Percentiles rank a stretch among this genome's conserved stretches.
Evolutionary conservation across 2,329 filamentous ascomycete species (phyloP).

Genomic region (Cytospora paraplurivora): DNA sequence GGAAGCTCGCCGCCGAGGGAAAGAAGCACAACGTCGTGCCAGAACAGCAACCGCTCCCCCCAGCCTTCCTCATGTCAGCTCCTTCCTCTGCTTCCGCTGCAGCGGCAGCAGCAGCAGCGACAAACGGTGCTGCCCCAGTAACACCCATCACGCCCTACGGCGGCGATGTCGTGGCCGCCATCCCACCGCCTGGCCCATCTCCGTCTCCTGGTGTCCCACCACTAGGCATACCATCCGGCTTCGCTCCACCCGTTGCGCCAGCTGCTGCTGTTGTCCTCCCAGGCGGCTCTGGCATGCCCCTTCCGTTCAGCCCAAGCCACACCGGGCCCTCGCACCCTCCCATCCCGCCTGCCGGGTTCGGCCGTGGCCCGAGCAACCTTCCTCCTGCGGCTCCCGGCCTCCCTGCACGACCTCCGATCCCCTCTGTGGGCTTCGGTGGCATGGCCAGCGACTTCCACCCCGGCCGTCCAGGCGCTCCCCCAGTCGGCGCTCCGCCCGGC

Average conservation of each 20-base stretch:
- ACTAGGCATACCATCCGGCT: constrained; percentile 40
- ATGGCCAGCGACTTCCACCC: constrained; percentile 51
- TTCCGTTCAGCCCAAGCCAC: constrained; percentile 24
- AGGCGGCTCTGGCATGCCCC: constrained; percentile 30
- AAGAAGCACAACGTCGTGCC: constrained; percentile 92
- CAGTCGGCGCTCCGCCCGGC: constrained; percentile 40
- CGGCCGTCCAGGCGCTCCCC: constrained; percentile 43
- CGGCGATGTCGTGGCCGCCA: constrained; percentile 16
- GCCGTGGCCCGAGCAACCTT: constrained; percentile 40
- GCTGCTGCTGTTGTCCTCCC: constrained; percentile 34
- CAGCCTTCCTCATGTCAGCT: constrained; percentile 63
- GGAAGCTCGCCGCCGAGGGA: constrained; percentile 86
- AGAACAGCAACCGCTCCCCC: constrained; percentile 73
- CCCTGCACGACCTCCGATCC: constrained; percentile 52
- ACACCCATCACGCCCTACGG: constrained; percentile 31
- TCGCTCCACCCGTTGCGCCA: constrained; percentile 39
- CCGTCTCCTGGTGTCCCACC: constrained; percentile 33
- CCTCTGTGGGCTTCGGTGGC: constrained; percentile 48
- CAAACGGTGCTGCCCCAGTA: constrained; percentile 31
- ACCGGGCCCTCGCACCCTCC: constrained; percentile 18
- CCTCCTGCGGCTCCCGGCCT: constrained; percentile 54
- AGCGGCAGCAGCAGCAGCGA: constrained; percentile 12
- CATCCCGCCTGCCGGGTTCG: constrained; percentile 26
- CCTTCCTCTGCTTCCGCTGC: constrained; percentile 33
- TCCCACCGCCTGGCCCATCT: constrained; percentile 29